phyloP scores from a whole-genome alignment of 495 filamentous ascomycete genomes.

The Oidiodendron maius region DNA sequence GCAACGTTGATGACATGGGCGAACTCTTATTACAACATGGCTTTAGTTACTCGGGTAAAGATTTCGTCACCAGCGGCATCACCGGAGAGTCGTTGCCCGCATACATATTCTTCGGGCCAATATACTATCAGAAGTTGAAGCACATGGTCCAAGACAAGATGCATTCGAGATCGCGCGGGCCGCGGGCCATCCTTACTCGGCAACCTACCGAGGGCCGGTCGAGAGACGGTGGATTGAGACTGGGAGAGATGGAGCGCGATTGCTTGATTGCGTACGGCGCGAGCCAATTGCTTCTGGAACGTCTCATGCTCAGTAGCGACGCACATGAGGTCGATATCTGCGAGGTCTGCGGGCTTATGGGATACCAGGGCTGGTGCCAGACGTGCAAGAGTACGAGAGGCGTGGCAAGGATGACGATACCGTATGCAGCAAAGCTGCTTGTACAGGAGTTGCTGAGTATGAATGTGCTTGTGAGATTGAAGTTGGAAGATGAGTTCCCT shows the following conservation, averaged over 20 bases:
- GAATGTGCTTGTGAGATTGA: conserved; percentile 85
- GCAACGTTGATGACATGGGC: conserved; percentile 85
- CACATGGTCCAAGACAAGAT: conserved; percentile 99
- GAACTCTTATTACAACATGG: conserved; percentile 76
- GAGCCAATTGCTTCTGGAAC: conserved; percentile 84
- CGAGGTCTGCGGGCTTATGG: conserved; percentile 88
- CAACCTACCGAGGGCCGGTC: conserved; percentile 97
- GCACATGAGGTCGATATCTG: conserved; percentile 88
- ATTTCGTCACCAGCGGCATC: conserved; percentile 91
- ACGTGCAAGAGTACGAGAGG: conserved; percentile 75
- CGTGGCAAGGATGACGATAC: conserved; percentile 88
- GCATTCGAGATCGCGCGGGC: conserved; percentile 89
- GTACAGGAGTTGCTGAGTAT: conserved; percentile 96
- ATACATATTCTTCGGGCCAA: conserved; percentile 97
- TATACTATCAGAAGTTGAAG: conserved; percentile 99
- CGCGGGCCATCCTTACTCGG: conserved; percentile 83
- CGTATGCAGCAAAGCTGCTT: conserved; percentile 96
- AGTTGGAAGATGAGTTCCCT: conserved; percentile 89
- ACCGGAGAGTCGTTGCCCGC: conserved; percentile 89
- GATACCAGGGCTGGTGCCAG: conserved; percentile 88
- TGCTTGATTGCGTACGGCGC: conserved; percentile 95
- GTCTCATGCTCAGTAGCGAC: conserved; percentile 90
- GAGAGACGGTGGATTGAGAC: conserved; percentile 81
- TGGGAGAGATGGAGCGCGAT: conserved; percentile 99
- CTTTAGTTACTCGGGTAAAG: conserved; percentile 93